phyloP scores from a whole-genome alignment of 2,329 filamentous ascomycete genomes.

The Ascosphaera apis region DNA sequence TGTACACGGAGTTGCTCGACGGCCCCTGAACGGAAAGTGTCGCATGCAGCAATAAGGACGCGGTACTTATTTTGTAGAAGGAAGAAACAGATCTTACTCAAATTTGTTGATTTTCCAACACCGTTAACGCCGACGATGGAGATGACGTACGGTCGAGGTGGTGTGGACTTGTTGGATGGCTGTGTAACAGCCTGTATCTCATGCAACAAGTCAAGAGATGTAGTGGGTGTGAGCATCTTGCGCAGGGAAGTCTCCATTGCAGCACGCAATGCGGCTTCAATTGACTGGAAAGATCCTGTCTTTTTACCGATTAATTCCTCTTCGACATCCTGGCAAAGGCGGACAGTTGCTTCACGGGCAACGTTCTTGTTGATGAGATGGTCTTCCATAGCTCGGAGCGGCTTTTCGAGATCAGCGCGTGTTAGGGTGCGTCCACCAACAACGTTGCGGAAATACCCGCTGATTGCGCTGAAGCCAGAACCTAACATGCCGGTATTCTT shows the following conservation, averaged over 20 bases:
- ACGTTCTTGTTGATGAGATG: slow-evolving; percentile 92
- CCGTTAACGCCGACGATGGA: slow-evolving; percentile 97
- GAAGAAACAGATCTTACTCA: slow-evolving; percentile 97
- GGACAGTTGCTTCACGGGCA: slow-evolving; percentile 74
- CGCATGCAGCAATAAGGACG: slow-evolving; percentile 79
- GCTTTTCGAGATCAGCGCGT: slow-evolving; percentile 70
- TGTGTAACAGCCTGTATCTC: slow-evolving; percentile 65
- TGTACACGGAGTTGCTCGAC: slow-evolving; percentile 95
- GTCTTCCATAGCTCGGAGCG: slow-evolving; percentile 88
- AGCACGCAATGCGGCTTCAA: slow-evolving; percentile 58
- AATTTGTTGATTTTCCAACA: slow-evolving; percentile 91
- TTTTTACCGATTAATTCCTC: slow-evolving; percentile 74
- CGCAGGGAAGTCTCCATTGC: slow-evolving; percentile 83
- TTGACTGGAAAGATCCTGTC: slow-evolving; percentile 75
- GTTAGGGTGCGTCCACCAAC: slow-evolving; percentile 85
- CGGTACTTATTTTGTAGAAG: slow-evolving; percentile 91
- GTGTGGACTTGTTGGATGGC: slow-evolving; percentile 38
- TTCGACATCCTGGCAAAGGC: slow-evolving; percentile 77
- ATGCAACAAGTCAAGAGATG: slow-evolving; percentile 78
- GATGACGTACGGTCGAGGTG: slow-evolving; percentile 73
- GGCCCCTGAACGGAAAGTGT: slow-evolving; percentile 91
- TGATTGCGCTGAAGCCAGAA: slow-evolving; percentile 58
- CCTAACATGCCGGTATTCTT: slow-evolving; percentile 43
- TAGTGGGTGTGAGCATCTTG: slow-evolving; percentile 89
- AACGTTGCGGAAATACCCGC: slow-evolving; percentile 79